Base-by-base conservation (phyloP, 257 asterid species). In the Gentiana macrophylla region DNA sequence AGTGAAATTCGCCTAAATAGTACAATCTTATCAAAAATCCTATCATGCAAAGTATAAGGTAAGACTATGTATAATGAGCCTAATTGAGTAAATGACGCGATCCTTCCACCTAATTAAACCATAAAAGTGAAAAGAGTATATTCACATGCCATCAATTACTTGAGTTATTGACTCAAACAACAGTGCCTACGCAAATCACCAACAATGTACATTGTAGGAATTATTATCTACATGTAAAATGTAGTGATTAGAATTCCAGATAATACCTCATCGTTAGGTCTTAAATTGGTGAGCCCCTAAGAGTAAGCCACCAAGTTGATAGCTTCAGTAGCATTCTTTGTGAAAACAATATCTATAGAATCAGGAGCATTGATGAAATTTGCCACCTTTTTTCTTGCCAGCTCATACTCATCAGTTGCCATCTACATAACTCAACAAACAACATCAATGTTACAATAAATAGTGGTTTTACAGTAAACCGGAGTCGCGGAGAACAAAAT, bases 321-420 rank as follows among this genome's bases (percentile, higher is more conserved):
- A 33, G 95, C 98, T 78, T 92, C 98, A 1, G 98, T 87, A 57
- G 98, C 98, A 80, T 92, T 92, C 71, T 79, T 72, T 24, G 98
- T 92, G 67, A 92, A 92, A 72, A 92, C 90, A 55, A 92, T 83
- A 81, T 92, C 95, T 64, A 79, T 60, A 70, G 81, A 61, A 6
- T 67, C 79, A 3, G 78, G 44, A 0, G 97, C 95, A 67, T 88
- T 83, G 52, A 92, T 77, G 63, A 92, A 92, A 47, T 69, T 68
- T 11, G 98, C 97, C 53, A 92, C 89, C 82, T 92, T 92, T 63
- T 78, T 80, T 72, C 98, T 80, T 33, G 98, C 94, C 49, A 67
- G 70, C 62, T 92, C 98, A 49, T 81, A 92, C 68, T 80, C 98
- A 60, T 80, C 89, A 3, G 98, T 92, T 11, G 98, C 97, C 76